phyloP scores from a whole-genome alignment of 2,329 filamentous ascomycete genomes.

The Colletotrichum nymphaeae region DNA sequence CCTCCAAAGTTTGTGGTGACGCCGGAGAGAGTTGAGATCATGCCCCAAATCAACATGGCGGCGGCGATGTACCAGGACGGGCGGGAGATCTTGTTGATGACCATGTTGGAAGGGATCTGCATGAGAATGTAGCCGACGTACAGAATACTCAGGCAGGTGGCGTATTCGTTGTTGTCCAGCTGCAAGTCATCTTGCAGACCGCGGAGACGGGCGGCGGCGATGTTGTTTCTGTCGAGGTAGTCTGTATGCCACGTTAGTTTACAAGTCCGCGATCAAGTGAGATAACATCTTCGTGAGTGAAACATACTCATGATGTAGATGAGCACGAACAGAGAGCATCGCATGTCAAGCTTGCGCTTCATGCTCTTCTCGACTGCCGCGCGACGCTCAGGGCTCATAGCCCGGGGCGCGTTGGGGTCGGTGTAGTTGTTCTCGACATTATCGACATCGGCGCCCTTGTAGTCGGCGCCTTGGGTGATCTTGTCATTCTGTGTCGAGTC shows the following conservation, averaged over 20 bases:
- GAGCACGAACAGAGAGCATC: constrained; percentile 75
- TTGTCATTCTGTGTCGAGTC: constrained; percentile 26
- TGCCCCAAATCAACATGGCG: constrained; percentile 70
- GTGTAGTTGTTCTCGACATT: constrained; percentile 16
- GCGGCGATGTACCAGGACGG: constrained; percentile 63
- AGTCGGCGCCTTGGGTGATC: constrained; percentile 16
- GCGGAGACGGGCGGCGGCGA: constrained; percentile 73
- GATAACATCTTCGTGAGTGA: background rate
- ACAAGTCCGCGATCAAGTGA: no score
- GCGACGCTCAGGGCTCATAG: constrained; percentile 59
- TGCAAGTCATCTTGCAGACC: constrained; percentile 71
- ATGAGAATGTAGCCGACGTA: constrained; percentile 76
- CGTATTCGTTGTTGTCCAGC: constrained; percentile 69
- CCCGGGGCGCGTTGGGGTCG: constrained; percentile 25
- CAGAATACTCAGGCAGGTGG: constrained; percentile 71
- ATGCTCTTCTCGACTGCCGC: constrained; percentile 70
- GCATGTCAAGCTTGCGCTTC: constrained; percentile 76
- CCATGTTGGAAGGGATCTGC: constrained; percentile 70
- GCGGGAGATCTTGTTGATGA: constrained; percentile 64
- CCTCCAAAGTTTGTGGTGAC: constrained; percentile 62
- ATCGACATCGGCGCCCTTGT: constrained; percentile 16
- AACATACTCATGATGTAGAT: constrained; percentile 71
- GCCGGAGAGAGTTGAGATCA: constrained; percentile 68
- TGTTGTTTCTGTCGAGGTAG: constrained; percentile 77
- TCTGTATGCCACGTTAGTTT: constrained; percentile 76